phyloP scores from a whole-genome alignment of 2,329 filamentous ascomycete species.

The Claviceps digitariae region DNA sequence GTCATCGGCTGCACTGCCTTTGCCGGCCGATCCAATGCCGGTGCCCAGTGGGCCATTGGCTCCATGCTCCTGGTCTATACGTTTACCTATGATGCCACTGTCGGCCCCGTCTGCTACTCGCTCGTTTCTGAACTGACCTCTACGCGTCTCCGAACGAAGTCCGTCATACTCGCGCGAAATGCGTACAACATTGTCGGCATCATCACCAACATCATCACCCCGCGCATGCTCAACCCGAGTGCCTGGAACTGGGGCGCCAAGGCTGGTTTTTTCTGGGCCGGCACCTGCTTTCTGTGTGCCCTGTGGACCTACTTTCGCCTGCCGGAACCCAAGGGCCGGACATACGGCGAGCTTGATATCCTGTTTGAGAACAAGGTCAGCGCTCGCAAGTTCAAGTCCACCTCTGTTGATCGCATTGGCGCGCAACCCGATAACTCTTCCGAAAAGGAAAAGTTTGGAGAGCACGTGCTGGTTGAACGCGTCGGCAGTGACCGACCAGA shows the following conservation, averaged over 20 bases:
- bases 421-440: conserved; percentile 4
- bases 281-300: conserved; percentile 29
- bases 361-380: conserved; percentile 34
- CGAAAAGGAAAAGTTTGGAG: conserved; percentile 11
- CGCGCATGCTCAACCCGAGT: conserved; percentile 32
- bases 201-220: conserved; percentile 30
- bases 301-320: conserved; percentile 38
- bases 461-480: conserved; percentile 8
- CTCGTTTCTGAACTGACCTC: conserved; percentile 47
- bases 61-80: conserved; percentile 30
- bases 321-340: conserved; percentile 40
- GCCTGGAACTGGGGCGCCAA: conserved; percentile 35
- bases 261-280: conserved; percentile 32
- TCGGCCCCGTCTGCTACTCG: conserved; percentile 60
- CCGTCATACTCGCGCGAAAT: conserved; percentile 30
- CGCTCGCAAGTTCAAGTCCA: conserved; percentile 27
- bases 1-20: conserved; percentile 41
- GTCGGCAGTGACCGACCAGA: conserved; percentile 3
- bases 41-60: conserved; percentile 34
- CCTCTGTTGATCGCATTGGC: conserved; percentile 17
- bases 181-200: conserved; percentile 36
- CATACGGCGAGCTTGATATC: conserved; percentile 40
- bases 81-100: conserved; percentile 26
- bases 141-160: conserved; percentile 32
- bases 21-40: conserved; percentile 28